A percentile compares a stretch with the other conserved stretches of the same genome.
Conservation (phyloP, 2,329 filamentous ascomycete genomes). For the Colletotrichum aenigma region DNA sequence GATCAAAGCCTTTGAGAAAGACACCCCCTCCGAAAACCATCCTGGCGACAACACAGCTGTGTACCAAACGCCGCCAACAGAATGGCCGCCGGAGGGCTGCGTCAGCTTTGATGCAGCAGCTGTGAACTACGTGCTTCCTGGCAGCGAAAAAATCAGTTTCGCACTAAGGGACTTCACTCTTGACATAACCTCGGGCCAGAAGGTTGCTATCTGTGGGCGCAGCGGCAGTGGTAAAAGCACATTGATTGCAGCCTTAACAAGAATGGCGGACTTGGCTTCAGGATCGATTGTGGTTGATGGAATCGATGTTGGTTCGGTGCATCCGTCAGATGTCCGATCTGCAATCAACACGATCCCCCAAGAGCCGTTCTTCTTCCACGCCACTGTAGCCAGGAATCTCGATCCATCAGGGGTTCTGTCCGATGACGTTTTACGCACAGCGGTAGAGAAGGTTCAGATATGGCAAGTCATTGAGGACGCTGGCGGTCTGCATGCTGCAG, state of each 20-base stretch:
- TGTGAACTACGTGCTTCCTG: not conserved
- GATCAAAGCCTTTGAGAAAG: conserved; percentile 32
- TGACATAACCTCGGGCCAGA: not conserved
- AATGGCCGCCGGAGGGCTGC: not conserved
- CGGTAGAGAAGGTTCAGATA: not conserved
- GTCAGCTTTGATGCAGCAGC: not conserved
- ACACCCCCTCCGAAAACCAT: conserved; percentile 28
- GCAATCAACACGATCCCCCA: not conserved
- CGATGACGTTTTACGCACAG: not conserved
- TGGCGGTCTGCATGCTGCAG: not conserved
- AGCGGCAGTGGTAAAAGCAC: not conserved
- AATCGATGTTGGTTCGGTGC: not conserved
- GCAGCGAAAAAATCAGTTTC: not conserved
- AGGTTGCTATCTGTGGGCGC: not conserved
- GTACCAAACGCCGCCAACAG: not conserved
- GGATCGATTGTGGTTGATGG: not conserved
- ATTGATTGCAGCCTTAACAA: not conserved
- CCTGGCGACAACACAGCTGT: not conserved
- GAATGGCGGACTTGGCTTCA: not conserved
- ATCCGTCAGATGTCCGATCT: not conserved
- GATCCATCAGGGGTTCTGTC: not conserved
- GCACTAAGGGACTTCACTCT: not conserved
- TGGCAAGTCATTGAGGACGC: not conserved
- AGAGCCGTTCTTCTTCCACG: not conserved
- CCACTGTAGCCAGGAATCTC: not conserved